Evolutionary conservation across 2,329 filamentous ascomycete genomes (phyloP).

Genomic region (Clonostachys chloroleuca): DNA sequence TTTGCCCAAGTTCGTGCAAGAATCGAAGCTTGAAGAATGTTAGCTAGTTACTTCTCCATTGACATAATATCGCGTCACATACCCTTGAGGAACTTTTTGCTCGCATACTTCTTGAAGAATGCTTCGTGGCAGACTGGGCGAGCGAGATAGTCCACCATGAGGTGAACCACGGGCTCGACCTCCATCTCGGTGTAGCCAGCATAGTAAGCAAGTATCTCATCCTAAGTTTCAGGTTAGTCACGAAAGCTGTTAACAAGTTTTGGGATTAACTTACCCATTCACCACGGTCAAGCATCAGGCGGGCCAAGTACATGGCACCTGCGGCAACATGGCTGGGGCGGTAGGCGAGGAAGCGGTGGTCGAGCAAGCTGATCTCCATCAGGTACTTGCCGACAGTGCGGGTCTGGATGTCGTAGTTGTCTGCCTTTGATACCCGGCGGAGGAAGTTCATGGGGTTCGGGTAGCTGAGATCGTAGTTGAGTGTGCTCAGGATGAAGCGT

Average conservation of each 20-base stretch:
- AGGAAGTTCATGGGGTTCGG: constrained; percentile 99
- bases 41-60: constrained; percentile 5
- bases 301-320: constrained; percentile 90
- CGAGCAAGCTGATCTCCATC: constrained; percentile 92
- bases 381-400: constrained; percentile 97
- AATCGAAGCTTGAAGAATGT: constrained; percentile 66
- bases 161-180: constrained; percentile 83
- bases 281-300: constrained; percentile 84
- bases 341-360: constrained; percentile 89
- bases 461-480: constrained; percentile 97
- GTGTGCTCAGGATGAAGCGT: constrained; percentile 82
- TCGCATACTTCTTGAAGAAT: constrained; percentile 99
- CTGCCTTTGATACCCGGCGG: constrained; percentile 95
- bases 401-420: constrained; percentile 98
- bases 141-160: constrained; percentile 96
- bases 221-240: constrained; percentile 42
- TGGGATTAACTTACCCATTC: constrained; percentile 67
- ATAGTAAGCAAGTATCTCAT: constrained; percentile 83
- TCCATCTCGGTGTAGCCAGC: constrained; percentile 91
- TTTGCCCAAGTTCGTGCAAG: constrained; percentile 92
- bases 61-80: constrained; percentile 24
- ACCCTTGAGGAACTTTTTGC: constrained; percentile 99
- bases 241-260: constrained; percentile 1
- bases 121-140: constrained; percentile 90
- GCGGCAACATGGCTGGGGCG: constrained; percentile 88